Evolutionary conservation across 208 protist species (phyloP).

Genomic region (Endotrypanum monterogeii): DNA sequence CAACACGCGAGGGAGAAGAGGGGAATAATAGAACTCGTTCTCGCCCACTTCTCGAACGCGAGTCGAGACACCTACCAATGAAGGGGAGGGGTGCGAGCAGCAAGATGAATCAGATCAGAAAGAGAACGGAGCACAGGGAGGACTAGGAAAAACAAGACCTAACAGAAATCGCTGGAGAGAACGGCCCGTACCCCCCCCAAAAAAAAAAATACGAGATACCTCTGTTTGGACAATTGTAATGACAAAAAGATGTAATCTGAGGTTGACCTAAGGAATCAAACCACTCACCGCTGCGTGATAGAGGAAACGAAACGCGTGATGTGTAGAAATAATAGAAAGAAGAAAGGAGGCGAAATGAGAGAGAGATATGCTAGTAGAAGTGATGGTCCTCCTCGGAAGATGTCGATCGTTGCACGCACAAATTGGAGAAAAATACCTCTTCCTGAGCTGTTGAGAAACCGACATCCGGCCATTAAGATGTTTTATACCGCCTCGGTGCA

Average conservation of each 20-base stretch:
- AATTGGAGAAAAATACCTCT: background rate
- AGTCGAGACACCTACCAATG: background rate
- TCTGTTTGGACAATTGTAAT: background rate
- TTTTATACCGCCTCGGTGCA: too few relatives aligned
- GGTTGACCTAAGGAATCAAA: background rate
- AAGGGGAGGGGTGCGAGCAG: background rate
- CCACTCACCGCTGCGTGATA: background rate
- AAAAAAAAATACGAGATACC: constrained; percentile 14
- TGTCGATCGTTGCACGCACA: background rate
- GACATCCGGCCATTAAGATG: background rate
- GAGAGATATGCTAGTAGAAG: background rate
- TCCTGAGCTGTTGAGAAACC: background rate
- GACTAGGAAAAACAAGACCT: constrained; percentile 6
- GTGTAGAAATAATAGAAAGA: background rate
- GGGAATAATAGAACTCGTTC: background rate
- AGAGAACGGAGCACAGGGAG: constrained; percentile 2
- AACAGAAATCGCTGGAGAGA: constrained; percentile 3
- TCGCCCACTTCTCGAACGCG: background rate
- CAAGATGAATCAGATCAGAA: constrained; percentile 6
- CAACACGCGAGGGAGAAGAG: background rate
- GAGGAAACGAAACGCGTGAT: background rate
- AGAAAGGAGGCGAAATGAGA: background rate
- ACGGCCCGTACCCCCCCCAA: background rate
- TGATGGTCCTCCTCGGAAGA: background rate
- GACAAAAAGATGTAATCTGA: background rate